phyloP scores from a whole-genome alignment of 768 basidiomycete genomes.

The Collybia mongolica region DNA sequence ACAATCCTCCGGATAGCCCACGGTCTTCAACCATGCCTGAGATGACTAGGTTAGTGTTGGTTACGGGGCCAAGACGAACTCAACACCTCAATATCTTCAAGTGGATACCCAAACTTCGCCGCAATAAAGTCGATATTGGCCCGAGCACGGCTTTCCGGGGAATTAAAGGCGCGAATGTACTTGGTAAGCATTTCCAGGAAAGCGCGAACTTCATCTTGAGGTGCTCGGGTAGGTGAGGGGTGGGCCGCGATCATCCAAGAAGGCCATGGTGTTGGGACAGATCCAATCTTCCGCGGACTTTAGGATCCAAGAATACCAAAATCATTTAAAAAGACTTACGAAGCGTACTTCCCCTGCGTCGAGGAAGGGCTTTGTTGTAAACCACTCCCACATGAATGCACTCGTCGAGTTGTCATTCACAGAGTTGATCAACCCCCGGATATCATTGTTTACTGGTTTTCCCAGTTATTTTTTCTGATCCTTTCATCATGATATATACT shows the following conservation, averaged over 20 bases:
- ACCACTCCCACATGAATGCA: conserved; percentile 97
- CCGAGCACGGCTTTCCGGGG: conserved; percentile 50
- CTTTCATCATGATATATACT: background rate
- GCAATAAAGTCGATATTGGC: conserved; percentile 75
- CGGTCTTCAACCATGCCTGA: conserved; percentile 84
- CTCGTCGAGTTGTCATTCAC: conserved; percentile 89
- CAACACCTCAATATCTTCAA: conserved; percentile 74
- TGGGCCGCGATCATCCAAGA: conserved; percentile 95
- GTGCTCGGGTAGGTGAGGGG: conserved; percentile 56
- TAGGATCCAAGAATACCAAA: background rate
- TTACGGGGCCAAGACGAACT: background rate
- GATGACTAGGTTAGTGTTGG: background rate
- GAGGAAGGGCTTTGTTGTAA: conserved; percentile 69
- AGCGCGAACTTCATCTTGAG: conserved; percentile 40
- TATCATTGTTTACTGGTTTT: conserved; percentile 71
- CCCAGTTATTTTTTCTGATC: background rate
- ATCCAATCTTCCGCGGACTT: conserved; percentile 57
- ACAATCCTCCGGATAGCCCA: conserved; percentile 71
- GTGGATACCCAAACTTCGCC: conserved; percentile 75
- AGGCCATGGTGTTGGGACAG: conserved; percentile 93
- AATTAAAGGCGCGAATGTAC: conserved; percentile 68
- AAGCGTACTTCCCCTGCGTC: conserved; percentile 81
- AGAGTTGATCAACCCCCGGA: conserved; percentile 77
- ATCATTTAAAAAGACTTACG: conserved; percentile 44
- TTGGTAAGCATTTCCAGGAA: conserved; percentile 67